Percentiles rank a stretch among this genome's conserved stretches.
These are phyloP conservation scores for Pezicula rhizophila DNA, from an alignment of 2,329 filamentous ascomycete genomes.

Conservation along the genomic window DNA sequence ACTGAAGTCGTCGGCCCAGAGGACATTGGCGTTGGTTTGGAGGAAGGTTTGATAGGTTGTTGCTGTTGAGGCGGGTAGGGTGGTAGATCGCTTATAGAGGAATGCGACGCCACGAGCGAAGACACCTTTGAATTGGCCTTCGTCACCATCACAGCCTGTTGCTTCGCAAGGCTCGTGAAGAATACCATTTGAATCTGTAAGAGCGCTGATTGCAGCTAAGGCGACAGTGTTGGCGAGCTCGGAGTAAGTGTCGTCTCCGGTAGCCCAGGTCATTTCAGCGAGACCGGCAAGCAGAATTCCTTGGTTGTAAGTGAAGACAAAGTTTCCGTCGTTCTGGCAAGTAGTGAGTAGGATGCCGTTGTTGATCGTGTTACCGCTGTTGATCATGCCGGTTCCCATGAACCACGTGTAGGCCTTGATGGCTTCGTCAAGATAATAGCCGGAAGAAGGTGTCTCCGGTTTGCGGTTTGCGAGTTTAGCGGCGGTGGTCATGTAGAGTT, in stretches of 20 bases:
- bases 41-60: slow-evolving; percentile 48
- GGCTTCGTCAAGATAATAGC: slow-evolving; percentile 53
- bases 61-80: slow-evolving; percentile 36
- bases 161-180: slow-evolving; percentile 50
- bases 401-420: slow-evolving; percentile 46
- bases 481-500: slow-evolving; percentile 48
- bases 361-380: slow-evolving; percentile 42
- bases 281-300: slow-evolving; percentile 55
- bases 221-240: slow-evolving; percentile 49
- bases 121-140: slow-evolving; percentile 66
- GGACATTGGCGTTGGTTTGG: slow-evolving; percentile 54
- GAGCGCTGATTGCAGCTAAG: slow-evolving; percentile 40
- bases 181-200: slow-evolving; percentile 40
- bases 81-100: slow-evolving; percentile 36
- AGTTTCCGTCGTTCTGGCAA: slow-evolving; percentile 42
- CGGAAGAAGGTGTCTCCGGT: slow-evolving; percentile 38
- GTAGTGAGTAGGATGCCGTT: slow-evolving; percentile 40
- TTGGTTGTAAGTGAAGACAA: slow-evolving; percentile 51
- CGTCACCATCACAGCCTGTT: slow-evolving; percentile 36
- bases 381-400: slow-evolving; percentile 38
- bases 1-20: slow-evolving; percentile 56
- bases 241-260: slow-evolving; percentile 32
- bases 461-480: slow-evolving; percentile 50
- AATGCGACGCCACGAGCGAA: slow-evolving; percentile 60
- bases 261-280: slow-evolving; percentile 49